Conservation (phyloP, 2,329 filamentous ascomycete genomes). For the Tympanopsis confertula region DNA sequence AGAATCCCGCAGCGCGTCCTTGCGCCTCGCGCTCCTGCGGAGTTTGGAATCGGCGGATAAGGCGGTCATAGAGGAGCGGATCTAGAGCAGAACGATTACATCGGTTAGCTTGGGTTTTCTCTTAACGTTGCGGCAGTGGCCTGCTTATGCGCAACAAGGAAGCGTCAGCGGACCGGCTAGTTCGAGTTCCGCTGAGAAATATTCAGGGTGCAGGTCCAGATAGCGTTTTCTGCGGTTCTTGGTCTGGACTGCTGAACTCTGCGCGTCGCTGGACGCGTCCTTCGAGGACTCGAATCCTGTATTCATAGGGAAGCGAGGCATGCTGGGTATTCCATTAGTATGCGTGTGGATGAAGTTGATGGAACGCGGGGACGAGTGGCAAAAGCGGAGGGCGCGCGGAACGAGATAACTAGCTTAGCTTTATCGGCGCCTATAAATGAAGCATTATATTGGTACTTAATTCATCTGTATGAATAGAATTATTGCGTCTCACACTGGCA, state of each 20-base stretch:
- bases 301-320: neutral
- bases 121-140: neutral
- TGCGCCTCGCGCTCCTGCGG: constrained; percentile 18
- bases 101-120: neutral
- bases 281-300: neutral
- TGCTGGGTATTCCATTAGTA: too few relatives aligned
- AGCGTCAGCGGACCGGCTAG: neutral
- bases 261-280: neutral
- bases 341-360: too few relatives aligned
- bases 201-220: constrained; percentile 1
- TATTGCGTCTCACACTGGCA: too few relatives aligned
- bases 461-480: too few relatives aligned
- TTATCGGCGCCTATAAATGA: too few relatives aligned
- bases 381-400: too few relatives aligned
- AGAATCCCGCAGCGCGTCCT: constrained; percentile 18
- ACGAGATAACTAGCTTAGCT: too few relatives aligned
- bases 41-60: constrained; percentile 16
- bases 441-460: too few relatives aligned
- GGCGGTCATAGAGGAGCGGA: constrained; percentile 19
- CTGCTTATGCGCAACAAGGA: neutral
- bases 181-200: constrained; percentile 1
- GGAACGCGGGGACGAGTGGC: too few relatives aligned
- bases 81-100: constrained; percentile 10
- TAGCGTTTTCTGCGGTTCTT: constrained; percentile 1
- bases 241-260: neutral